phyloP scores from a whole-genome alignment of 2,329 filamentous ascomycete genomes.

The Fusarium sacchari region DNA sequence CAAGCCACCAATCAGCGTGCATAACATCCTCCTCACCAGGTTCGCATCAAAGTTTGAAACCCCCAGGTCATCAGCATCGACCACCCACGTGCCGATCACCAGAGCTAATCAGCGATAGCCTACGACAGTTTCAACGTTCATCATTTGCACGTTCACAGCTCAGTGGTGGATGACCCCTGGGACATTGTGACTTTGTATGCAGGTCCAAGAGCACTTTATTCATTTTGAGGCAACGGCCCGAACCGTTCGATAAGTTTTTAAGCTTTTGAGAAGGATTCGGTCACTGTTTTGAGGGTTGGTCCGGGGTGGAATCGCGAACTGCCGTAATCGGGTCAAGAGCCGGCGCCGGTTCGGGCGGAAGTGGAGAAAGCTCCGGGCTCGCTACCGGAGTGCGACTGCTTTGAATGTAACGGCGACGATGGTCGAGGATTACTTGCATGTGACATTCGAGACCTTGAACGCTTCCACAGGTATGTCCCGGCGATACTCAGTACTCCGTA shows the following conservation, averaged over 20 bases:
- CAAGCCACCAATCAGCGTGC: not conserved
- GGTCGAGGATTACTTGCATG: not conserved
- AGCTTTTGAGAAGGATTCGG: conserved; percentile 5
- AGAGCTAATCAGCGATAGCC: conserved; percentile 18
- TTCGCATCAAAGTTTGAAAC: conserved; percentile 31
- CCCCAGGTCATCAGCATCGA: conserved; percentile 28
- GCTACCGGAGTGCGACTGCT: not conserved
- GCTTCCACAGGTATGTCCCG: conserved; percentile 65
- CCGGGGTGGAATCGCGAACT: conserved; percentile 12
- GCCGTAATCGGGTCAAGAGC: conserved; percentile 27
- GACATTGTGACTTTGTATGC: not conserved
- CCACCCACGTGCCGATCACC: conserved; percentile 35
- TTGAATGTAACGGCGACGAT: not conserved
- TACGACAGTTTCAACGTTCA: not conserved
- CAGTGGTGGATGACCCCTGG: conserved; percentile 21
- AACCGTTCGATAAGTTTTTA: conserved; percentile 9
- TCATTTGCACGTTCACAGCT: conserved; percentile 27
- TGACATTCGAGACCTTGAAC: conserved; percentile 47
- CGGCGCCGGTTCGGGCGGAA: conserved; percentile 21
- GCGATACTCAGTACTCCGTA: conserved; percentile 57
- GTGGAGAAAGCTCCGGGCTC: conserved; percentile 15
- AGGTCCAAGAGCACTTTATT: conserved; percentile 9
- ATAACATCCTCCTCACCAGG: conserved; percentile 11
- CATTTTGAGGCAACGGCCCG: conserved; percentile 28
- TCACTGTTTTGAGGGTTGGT: conserved; percentile 13